Evolutionary conservation across 345 rosid genomes (phyloP), one percentile per base, ranked within the genome.

Genomic region (Camelina laxa): DNA sequence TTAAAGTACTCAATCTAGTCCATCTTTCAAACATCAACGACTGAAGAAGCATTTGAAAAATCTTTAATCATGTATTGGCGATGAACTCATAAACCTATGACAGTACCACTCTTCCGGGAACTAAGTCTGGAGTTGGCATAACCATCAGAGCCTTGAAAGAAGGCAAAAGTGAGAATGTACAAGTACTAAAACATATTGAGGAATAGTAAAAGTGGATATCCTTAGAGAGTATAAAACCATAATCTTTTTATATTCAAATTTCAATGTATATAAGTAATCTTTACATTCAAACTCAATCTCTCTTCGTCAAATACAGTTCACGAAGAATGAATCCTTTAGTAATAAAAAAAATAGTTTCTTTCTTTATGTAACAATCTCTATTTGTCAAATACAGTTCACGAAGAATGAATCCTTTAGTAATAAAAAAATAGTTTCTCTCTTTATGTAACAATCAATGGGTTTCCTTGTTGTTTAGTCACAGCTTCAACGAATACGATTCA

Each of bases 91-190:
- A 22, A 22, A 22, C 24, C 30, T 64, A 70, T 9, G 31, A 64
- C 49, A 61, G 58, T 90, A 92, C 97, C 99, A 92, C 98, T 81
- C 90, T 83, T 73, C 89, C 99, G 4, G 99, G 98, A 73, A 95
- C 88, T 81, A 92, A 76, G 30, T 27, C 30, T 27, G 30, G 30
- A 27, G 96, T 84, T 15, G 99, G 96, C 96, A 89, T 82, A n/a
- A 97, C 98, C 98, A 92, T 87, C 60, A 92, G 89, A 6, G 97
- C 96, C 98, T 95, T 17, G 9, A 19, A 20, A 35, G 7, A 10
- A 54, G 66, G 15, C 30, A 76, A 31, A 16, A 48, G 36, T 33
- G 8, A 42, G 27, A 20, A 17, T 50, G 55, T 50, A 20, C 55
- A 51, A 51, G 14, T 50, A 51, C 31, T 51, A 14, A 27, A 14